Conservation (phyloP, 345 rosid genomes). For the Anastatica hierochuntica region DNA sequence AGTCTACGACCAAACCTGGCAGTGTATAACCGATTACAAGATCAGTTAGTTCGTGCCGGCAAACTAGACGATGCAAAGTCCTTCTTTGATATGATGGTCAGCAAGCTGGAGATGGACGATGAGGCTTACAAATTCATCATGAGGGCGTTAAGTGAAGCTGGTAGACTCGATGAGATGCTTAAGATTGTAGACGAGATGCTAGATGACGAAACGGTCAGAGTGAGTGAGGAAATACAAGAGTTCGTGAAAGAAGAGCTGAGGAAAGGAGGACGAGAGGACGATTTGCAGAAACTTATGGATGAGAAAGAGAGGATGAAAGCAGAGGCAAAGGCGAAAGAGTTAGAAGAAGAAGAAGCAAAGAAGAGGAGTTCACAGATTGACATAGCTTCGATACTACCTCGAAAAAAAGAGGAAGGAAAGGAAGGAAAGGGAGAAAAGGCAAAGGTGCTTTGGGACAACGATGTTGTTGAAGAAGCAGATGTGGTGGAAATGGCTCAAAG, state of each 20-base stretch:
- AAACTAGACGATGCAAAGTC: conserved; percentile 72
- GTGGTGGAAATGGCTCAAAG: conserved; percentile 14
- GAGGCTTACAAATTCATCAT: conserved; percentile 69
- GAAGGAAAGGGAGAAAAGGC: conserved; percentile 9
- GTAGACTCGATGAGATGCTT: conserved; percentile 62
- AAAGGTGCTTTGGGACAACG: conserved; percentile 37
- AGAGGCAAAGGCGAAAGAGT: conserved; percentile 78
- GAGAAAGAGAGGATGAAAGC: conserved; percentile 78
- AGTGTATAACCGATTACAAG: conserved; percentile 61
- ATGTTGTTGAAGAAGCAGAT: conserved; percentile 21
- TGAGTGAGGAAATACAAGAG: conserved; percentile 64
- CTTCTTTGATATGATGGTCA: conserved; percentile 68
- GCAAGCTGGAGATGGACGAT: conserved; percentile 76
- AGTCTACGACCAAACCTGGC: conserved; percentile 68
- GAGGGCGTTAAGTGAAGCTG: conserved; percentile 52
- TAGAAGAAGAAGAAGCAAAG: conserved; percentile 49
- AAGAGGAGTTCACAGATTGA: conserved; percentile 52
- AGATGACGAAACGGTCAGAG: conserved; percentile 53
- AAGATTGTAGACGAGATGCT: conserved; percentile 61
- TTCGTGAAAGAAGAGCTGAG: conserved; percentile 56
- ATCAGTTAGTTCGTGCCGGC: conserved; percentile 47
- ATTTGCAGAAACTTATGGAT: conserved; percentile 64
- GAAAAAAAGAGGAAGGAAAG: background rate
- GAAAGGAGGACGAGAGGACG: conserved; percentile 72
- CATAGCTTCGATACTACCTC: conserved; percentile 36